Base-by-base conservation (phyloP, 2,329 filamentous ascomycete species). In the Colletotrichum tofieldiae region DNA sequence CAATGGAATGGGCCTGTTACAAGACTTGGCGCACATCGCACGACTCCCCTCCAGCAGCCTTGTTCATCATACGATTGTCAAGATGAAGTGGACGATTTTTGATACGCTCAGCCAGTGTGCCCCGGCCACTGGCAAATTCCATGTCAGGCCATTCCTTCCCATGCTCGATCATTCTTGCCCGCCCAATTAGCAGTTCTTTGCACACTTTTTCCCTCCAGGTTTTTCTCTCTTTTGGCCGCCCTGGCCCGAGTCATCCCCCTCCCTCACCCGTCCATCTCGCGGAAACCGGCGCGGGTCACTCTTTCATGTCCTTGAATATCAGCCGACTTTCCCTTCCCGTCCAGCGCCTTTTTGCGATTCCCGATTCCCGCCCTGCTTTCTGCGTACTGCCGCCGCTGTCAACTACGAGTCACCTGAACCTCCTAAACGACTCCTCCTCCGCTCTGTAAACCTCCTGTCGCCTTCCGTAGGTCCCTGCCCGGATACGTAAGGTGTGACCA, bases 41-140 rank as follows among this genome's bases (percentile, higher is more conserved):
- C 74, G 74, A 75, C 71, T 78, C 77, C 77, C 78, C 79, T 80
- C 77, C 37, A 74, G 69, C 76, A 82, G 81, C 81, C 81, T 82
- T 74, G 80, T 71, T 65, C 76, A 82, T 82, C 81, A 82, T 82
- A 82, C 80, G 81, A 82, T 81, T 77, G 65, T 74, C 56, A 65
- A 71, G 60, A 73, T 67, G 71, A 73, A 72, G 62, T 71, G 64
- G 60, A 59, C 65, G 65, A 71, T 70, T 75, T 74, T 72, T 72
- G 71, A 71, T 47, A 67, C 73, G 58, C 52, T 55, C 67, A 51
- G 47, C 59, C 65, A 60, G 65, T 67, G 51, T 73, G 65, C 73
- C 66, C 67, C 58, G 70, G 67, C 65, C 66, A 67, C 62, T 74
- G 72, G 68, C 65, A 63, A 62, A 74, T 56, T 60, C 63, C 58